Percentiles rank a stretch among this genome's conserved stretches.
These are phyloP conservation scores for Elaeis oleifera DNA, from an alignment of 202 grass and related monocot species.

Conservation along the genomic window DNA sequence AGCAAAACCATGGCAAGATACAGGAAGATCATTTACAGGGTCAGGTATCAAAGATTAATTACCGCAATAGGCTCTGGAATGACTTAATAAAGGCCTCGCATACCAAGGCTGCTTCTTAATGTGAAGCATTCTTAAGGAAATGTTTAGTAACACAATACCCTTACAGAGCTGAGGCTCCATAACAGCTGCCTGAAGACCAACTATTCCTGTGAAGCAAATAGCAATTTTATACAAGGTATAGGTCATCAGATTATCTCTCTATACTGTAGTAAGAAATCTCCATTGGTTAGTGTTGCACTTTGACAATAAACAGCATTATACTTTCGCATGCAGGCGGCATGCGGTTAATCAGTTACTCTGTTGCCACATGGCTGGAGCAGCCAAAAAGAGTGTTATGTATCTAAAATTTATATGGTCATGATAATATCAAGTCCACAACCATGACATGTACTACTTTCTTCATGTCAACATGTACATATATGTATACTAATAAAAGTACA, in stretches of 20 bases:
- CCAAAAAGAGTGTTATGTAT: no score
- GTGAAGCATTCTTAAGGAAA: slow-evolving; percentile 96
- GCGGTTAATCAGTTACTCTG: no score
- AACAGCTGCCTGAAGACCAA: slow-evolving; percentile 79
- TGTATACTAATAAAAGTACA: no score
- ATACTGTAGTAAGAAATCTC: no score
- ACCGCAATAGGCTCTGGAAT: slow-evolving; percentile 86
- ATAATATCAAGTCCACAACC: no score
- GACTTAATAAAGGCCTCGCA: slow-evolving; percentile 76
- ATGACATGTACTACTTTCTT: no score
- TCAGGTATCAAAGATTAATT: slow-evolving; percentile 10
- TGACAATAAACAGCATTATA: no score
- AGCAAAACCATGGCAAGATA: slow-evolving; percentile 7
- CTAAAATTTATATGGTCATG: no score
- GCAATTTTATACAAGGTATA: not conserved
- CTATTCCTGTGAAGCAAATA: slow-evolving; percentile 47
- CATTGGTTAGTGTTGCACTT: no score
- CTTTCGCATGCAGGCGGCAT: no score
- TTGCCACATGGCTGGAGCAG: no score
- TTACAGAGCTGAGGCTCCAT: slow-evolving; percentile 60
- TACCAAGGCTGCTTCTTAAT: slow-evolving; percentile 97
- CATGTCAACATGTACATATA: no score
- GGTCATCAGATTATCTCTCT: not conserved
- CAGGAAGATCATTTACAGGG: not conserved
- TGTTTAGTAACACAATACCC: slow-evolving; percentile 78